Evolutionary conservation across 75 land plant genomes (phyloP), one percentile per base, ranked within the genome.

Genomic region (Gnetum montanum): DNA sequence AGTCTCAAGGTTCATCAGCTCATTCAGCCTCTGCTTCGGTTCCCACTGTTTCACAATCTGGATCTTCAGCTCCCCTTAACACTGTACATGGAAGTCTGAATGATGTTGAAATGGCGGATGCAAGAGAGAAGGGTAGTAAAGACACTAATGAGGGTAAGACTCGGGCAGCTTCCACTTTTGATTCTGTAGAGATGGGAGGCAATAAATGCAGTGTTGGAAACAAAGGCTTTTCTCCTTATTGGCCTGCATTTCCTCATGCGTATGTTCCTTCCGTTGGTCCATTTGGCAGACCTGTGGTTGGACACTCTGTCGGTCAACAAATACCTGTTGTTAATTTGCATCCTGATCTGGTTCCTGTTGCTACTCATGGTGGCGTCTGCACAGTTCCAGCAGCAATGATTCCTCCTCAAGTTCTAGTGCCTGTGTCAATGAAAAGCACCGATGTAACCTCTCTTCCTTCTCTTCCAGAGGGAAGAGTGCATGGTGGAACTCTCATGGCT

Each of bases 391-490:
- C 46, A 11, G 19, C 50, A 46, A 26, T 46, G 25, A 24, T 41
- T 58, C 50, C 60, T n/a, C 31, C 46, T 23, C 69, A 67, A 48
- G 71, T 68, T n/a, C 27, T 68, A 44, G 71, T 68, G 26, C 71
- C 71, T 15, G 25, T 66, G 8, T 68, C 68, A 24, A 68, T 68
- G 71, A 66, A 68, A 47, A 29, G 28, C 31, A 53, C 22, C 13
- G 63, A 49, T 24, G 30, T 19, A 3, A 41, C n/a, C 16, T 4
- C 43, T 34, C 20, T 26, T 11, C 28, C 31, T 11, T 45, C 49
- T 1, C 46, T 66, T 46, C 76, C 88, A 1, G 91, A 86, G 56
- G 88, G 88, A 19, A 52, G 91, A 58, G 91, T 83, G 41, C 91
- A 79, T 64, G 88, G 88, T 25, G 88, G 88, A 36, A 61, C 69